phyloP scores from a whole-genome alignment of 2,329 filamentous ascomycete species.

The Botryotinia narcissicola region DNA sequence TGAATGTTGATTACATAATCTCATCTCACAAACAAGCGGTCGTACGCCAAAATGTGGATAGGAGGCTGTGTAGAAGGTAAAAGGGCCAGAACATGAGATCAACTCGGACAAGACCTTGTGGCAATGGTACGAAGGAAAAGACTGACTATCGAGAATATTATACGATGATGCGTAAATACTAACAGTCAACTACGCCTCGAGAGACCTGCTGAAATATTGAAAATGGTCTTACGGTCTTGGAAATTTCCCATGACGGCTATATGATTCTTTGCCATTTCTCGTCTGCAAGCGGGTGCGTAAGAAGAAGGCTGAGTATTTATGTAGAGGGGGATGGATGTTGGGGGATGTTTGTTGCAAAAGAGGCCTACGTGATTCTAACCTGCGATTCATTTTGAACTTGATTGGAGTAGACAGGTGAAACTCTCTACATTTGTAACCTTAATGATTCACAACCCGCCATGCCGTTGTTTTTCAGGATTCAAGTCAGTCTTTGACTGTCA shows the following conservation, averaged over 20 bases:
- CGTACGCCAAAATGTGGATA: neutral
- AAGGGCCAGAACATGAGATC: slow-evolving; percentile 8
- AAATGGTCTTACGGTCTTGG: slow-evolving; percentile 4
- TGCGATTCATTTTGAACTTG: neutral
- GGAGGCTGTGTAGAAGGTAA: slow-evolving; percentile 7
- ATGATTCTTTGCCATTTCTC: neutral
- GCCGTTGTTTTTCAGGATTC: neutral
- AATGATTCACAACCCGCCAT: neutral
- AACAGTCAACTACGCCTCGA: slow-evolving; percentile 12
- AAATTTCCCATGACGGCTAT: neutral
- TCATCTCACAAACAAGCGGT: neutral
- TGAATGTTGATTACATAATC: neutral
- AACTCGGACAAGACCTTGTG: slow-evolving; percentile 4
- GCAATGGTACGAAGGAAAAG: slow-evolving; percentile 7
- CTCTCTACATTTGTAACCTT: neutral
- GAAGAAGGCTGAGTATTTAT: slow-evolving; percentile 15
- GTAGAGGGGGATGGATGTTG: neutral
- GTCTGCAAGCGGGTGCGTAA: slow-evolving; percentile 6
- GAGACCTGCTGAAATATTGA: slow-evolving; percentile 15
- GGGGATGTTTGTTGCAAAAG: slow-evolving; percentile 4
- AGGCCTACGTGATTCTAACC: neutral
- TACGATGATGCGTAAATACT: neutral
- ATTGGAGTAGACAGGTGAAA: slow-evolving; percentile 14
- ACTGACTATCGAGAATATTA: neutral
- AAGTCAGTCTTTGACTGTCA: neutral